Evolutionary conservation across 768 basidiomycete species (phyloP), one percentile per base, ranked within the genome.

Genomic region (Suillus lakei): DNA sequence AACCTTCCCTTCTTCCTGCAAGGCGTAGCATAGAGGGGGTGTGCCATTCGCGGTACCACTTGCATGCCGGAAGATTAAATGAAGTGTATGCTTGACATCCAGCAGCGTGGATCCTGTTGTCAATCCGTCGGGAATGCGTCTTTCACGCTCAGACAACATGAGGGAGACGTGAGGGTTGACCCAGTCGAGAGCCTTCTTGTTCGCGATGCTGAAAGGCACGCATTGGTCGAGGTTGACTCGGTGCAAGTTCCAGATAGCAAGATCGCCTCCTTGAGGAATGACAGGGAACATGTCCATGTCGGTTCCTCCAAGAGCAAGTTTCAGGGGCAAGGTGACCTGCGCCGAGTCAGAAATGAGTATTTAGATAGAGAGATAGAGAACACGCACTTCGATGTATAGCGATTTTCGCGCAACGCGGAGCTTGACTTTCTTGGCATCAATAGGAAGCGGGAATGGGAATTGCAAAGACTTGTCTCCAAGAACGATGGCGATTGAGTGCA

Each of bases 321-420:
- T 66, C 1, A 67, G 30, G 21, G 70, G 71, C 15, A 70, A 66
- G 13, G 71, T 63, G 13, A 76, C 75, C 75, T 71, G 66, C 50
- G 48, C 38, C 34, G 34, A 38, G 23, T 7, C 65, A 23, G 1
- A 23, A 34, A 39, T 74, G 34, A 53, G 5, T 43, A 56, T 38
- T 21, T 41, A 5, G 21, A 10, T 7, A 23, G 13, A 3, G 10
- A 28, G 6, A n/a, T 18, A 12, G 8, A 21, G 70, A 5, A 16
- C n/a, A 66, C 73, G 4, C 28, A 77, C 78, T 70, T 77, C 79
- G 8, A 88, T 74, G 64, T 85, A 89, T 28, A 72, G 78, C 2
- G 86, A 88, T 67, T 84, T 86, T 48, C 87, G 79, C 10, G 88
- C 87, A 38, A 88, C 67, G 5, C 85, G 80, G 10, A 82, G 69